These are phyloP conservation scores for Plasmodium inui DNA, from an alignment of 169 alveolate species.

Conservation along the genomic window DNA sequence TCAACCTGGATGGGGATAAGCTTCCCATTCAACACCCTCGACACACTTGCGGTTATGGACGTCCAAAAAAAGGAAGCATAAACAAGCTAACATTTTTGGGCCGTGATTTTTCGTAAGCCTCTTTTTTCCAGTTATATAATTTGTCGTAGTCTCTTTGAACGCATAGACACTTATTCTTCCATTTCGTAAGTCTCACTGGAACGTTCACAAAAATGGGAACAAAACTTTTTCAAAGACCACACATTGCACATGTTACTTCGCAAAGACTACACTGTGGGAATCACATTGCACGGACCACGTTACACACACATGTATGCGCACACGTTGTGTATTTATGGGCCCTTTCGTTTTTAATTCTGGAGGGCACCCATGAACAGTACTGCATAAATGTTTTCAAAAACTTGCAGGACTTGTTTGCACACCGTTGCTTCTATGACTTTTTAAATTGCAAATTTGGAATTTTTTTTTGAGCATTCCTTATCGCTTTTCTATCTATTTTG, in stretches of 20 bases:
- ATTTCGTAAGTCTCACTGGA: not conserved
- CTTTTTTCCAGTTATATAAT: not conserved
- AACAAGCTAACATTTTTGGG: not conserved
- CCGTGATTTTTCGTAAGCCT: not conserved
- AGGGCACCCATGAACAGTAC: not conserved
- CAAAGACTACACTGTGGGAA: too few species aligned
- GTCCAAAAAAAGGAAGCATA: not conserved
- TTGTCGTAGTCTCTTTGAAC: not conserved
- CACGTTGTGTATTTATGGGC: not conserved
- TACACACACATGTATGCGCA: not conserved
- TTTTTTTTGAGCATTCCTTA: not conserved
- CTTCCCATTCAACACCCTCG: not conserved
- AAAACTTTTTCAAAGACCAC: not conserved
- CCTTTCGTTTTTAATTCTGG: not conserved
- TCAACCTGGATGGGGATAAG: not conserved
- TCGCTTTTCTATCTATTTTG: not conserved
- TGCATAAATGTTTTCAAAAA: not conserved
- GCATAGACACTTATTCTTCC: not conserved
- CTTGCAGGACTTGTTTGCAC: conserved; percentile 1
- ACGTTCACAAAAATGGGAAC: not conserved
- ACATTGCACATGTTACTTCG: not conserved
- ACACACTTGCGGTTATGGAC: not conserved
- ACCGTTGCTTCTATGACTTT: conserved; percentile 8
- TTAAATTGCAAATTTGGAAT: not conserved
- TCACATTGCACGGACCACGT: not conserved